Evolutionary conservation across 139 green algal genomes (phyloP), one percentile per base, ranked within the genome.

Genomic region (Chlorella ohadii): DNA sequence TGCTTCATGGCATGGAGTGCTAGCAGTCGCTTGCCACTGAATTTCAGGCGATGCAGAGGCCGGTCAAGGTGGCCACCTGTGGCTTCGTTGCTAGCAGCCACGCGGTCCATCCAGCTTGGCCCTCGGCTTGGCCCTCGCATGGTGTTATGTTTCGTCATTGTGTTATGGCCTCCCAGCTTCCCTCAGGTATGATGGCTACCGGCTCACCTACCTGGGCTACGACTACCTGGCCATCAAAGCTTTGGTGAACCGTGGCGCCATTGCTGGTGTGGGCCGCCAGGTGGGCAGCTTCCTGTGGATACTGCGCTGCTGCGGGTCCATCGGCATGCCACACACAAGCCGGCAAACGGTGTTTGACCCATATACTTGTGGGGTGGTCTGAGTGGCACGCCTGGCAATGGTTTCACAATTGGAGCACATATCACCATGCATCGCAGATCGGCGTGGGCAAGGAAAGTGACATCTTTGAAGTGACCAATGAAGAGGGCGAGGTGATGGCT

Each of bases 401-500:
- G n/a, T n/a, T n/a, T n/a, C n/a, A n/a, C n/a, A n/a, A n/a, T n/a
- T n/a, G n/a, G 7, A 51, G 6, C 44, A 9, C 9, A 6, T 51
- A 16, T 7, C 39, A 17, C 39, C 33, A 59, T 34, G n/a, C 63
- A 16, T 2, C 57, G 55, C 47, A 90, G 72, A 98, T 99, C 44
- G 97, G 97, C 19, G 95, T 99, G 23, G 97, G 97, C 47, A 99
- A 99, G 88, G 97, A 99, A 90, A 96, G 92, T 0, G 95, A 98
- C 78, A 94, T 99, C 11, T 98, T 94, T 87, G 96, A 98, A 39
- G 93, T 94, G 13, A 73, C 89, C 28, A 89, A 91, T 67, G 91
- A 92, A 12, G 91, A 97, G 20, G 97, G 97, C 3, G 93, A 97
- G 85, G 89, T 94, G 55, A 92, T 94, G 87, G 94, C 95, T 9